Base-by-base conservation (phyloP, 768 basidiomycete genomes). In the Coprinellus micaceus region DNA sequence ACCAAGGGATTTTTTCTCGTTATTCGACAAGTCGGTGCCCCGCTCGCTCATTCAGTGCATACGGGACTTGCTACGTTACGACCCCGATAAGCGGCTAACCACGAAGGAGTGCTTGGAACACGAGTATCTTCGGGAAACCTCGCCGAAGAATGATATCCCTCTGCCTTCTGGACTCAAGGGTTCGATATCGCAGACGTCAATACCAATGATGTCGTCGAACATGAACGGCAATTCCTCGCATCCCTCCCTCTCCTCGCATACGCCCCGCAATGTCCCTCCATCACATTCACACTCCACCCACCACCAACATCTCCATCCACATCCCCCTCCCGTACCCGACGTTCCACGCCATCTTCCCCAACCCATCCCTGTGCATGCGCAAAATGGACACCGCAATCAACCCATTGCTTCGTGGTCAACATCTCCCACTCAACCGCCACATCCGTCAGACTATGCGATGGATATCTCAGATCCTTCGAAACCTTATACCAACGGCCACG, bases 41-140 rank as follows among this genome's bases (percentile, higher is more conserved):
- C 72, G 79, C 52, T 90, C 84, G 30, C 78, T 99, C 50, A 77
- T 99, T 65, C 87, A 97, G 65, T 95, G 93, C 72, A 97, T 99
- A 66, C 80, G 85, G 47, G 92, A 96, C 66, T 78, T 98, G 15
- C 82, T 99, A 58, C 89, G 85, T 64, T 98, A 97, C 72, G 92
- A 98, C 64, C 95, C 97, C 24, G 85, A 85, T 39, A 77, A 80
- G 48, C 88, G 97, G 26, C 77, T 98, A 48, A 97, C 94, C 1
- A 89, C 91, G 56, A 80, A 80, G 48, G 83, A 95, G 67, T 96
- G 94, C 68, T 74, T 97, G 59, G 83, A 93, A 29, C 94, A 98
- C 69, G 78, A 85, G 13, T 99, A 98, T 76, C 84, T 98, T 55
- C 80, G 80, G 57, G 91, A 97, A 71, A 91, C 89, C 12, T 74